A percentile compares a stretch with the other conserved stretches of the same genome.
Conservation (phyloP, 169 alveolate genomes). For the Cryptosporidium andersoni region DNA sequence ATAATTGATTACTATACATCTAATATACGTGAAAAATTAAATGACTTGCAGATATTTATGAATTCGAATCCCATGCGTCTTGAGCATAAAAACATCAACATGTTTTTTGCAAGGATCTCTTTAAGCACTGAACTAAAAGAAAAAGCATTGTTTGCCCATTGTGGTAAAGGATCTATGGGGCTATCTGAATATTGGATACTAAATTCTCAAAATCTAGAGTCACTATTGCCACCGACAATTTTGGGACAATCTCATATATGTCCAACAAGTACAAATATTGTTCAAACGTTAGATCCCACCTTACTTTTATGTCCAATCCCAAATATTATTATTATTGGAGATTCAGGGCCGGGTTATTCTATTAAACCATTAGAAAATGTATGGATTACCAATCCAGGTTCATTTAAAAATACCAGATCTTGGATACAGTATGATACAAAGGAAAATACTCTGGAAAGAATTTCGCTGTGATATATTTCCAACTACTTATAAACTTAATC, state of each 20-base stretch:
- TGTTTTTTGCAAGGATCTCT: conserved; percentile 27
- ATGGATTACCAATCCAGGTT: conserved; percentile 65
- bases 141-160: conserved; percentile 55
- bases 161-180: conserved; percentile 26
- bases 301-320: conserved; percentile 49
- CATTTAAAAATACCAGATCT: conserved; percentile 58
- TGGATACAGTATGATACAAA: conserved; percentile 38
- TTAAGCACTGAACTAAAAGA: conserved; percentile 52
- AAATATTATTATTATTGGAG: conserved; percentile 41
- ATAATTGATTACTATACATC: conserved; percentile 34
- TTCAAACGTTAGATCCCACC: conserved; percentile 17
- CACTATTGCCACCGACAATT: conserved; percentile 38
- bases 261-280: conserved; percentile 56
- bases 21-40: conserved; percentile 7
- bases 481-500: background rate
- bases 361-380: conserved; percentile 20
- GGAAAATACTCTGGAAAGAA: conserved; percentile 29
- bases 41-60: conserved; percentile 14
- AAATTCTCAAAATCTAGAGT: conserved; percentile 19
- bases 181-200: conserved; percentile 23
- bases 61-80: conserved; percentile 23
- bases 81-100: conserved; percentile 2
- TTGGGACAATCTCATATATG: conserved; percentile 48
- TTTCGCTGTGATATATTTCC: conserved; percentile 12
- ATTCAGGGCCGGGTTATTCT: conserved; percentile 52